These are phyloP conservation scores for Fusarium longipes DNA, from an alignment of 2,329 filamentous ascomycete species.

Conservation along the genomic window DNA sequence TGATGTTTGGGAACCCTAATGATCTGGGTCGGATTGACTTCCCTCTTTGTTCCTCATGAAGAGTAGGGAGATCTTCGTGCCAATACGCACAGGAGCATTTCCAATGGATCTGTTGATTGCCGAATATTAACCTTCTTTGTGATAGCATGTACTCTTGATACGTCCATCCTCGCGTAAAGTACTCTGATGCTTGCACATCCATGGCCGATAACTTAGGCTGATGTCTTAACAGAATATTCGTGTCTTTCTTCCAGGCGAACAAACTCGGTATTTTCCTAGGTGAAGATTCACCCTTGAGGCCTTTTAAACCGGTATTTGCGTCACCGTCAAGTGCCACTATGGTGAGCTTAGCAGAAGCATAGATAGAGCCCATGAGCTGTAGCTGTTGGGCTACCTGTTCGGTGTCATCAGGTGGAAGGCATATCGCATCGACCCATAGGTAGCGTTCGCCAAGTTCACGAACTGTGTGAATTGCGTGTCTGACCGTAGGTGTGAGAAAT, in stretches of 20 bases:
- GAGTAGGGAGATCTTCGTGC: neutral
- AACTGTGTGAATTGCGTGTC: neutral
- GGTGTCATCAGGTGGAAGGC: neutral
- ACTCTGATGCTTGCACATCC: neutral
- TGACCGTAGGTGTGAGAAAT: neutral
- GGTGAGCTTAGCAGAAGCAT: neutral
- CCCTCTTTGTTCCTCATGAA: neutral
- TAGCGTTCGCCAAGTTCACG: neutral
- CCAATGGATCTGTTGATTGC: slow-evolving; percentile 1
- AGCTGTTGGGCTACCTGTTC: neutral
- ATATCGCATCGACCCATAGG: slow-evolving; percentile 2
- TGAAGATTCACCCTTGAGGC: neutral
- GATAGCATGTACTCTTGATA: neutral
- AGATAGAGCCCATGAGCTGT: neutral
- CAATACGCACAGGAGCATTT: neutral
- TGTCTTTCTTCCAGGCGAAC: neutral
- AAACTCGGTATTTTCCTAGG: neutral
- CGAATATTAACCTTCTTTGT: neutral
- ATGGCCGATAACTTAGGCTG: neutral
- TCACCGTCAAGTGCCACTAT: slow-evolving; percentile 4
- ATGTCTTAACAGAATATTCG: neutral
- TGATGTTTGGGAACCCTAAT: neutral
- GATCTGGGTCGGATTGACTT: neutral
- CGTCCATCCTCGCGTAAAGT: neutral
- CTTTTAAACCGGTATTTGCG: neutral